These are phyloP conservation scores for Penicillium griseofulvum DNA, from an alignment of 2,329 filamentous ascomycete genomes.

Conservation along the genomic window DNA sequence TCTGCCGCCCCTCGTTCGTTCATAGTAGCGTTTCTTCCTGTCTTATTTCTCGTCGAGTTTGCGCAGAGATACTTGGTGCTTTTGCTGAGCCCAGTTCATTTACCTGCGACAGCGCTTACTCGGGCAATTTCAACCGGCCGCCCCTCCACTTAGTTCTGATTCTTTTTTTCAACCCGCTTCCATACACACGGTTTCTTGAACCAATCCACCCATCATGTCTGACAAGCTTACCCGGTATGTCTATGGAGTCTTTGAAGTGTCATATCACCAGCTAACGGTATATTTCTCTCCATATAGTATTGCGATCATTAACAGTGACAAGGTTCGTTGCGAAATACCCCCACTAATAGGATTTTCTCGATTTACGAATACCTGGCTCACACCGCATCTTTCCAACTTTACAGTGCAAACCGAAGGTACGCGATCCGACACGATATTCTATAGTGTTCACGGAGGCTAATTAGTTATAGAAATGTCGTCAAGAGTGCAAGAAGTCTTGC, in stretches of 20 bases:
- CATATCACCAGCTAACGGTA: conserved; percentile 11
- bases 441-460: conserved; percentile 19
- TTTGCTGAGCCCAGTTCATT: conserved; percentile 13
- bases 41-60: conserved; percentile 15
- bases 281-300: conserved; percentile 64
- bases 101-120: conserved; percentile 10
- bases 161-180: conserved; percentile 9
- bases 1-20: conserved; percentile 18
- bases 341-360: conserved; percentile 38
- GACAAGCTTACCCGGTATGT: conserved; percentile 91
- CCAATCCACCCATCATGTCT: conserved; percentile 61
- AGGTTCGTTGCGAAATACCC: conserved; percentile 58
- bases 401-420: conserved; percentile 85
- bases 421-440: conserved; percentile 10
- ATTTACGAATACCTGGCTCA: conserved; percentile 36
- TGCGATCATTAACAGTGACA: conserved; percentile 98
- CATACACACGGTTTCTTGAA: conserved; percentile 20
- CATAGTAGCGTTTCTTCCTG: conserved; percentile 17
- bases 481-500: conserved; percentile 99
- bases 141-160: conserved; percentile 5
- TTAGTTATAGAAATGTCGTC: conserved; percentile 78
- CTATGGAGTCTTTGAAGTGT: not conserved
- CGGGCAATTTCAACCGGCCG: not conserved
- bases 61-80: conserved; percentile 24
- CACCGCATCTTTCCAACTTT: conserved; percentile 32